Base-by-base conservation (phyloP, 2,329 filamentous ascomycete genomes). In the Trichoderma sp. region DNA sequence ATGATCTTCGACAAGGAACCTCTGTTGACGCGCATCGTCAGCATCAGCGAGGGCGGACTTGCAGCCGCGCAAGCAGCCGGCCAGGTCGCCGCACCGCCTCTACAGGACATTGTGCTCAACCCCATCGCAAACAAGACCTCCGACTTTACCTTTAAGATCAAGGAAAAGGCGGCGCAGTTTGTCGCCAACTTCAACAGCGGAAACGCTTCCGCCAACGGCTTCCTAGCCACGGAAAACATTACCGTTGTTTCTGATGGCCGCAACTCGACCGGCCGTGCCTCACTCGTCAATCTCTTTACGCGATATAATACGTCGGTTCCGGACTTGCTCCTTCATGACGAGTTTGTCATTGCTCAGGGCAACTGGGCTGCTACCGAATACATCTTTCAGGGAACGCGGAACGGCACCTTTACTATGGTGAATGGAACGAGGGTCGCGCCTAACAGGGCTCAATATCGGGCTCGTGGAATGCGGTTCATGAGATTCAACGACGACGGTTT, bases 361-460 rank as follows among this genome's bases (percentile, higher is more conserved):
- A 61, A 61, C 58, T 61, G 58, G 58, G 58, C 7, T 41, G 58
- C 45, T 6, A 61, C 58, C 47, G 45, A 61, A 30, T 61, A 51
- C 28, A 43, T 61, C 17, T 51, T 51, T 34, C 58, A 61, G 19
- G 58, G 58, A 6, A 61, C 58, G 17, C 45, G 58, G 1, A 61
- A 50, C 12, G 58, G 47, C 5, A 61, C 45, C 7, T 61, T 61
- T 24, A 51, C 58, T 2, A 51, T 61, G 58, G 30, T 61, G 0
- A 61, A 61, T 19, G 58, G 58, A 10, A 61, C 58, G 21, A 10
- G 41, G 28, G 17, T 61, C 7, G 21, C 34, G 2, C 58, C 58
- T 0, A 61, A 61, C 3, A 30, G 58, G 19, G 12, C 12, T 15
- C 58, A 61, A 4, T 61, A 61, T 21, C 58, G 58, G 24, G 15